Conservation (phyloP, 305 asterid species). For the Monarda citriodora region DNA sequence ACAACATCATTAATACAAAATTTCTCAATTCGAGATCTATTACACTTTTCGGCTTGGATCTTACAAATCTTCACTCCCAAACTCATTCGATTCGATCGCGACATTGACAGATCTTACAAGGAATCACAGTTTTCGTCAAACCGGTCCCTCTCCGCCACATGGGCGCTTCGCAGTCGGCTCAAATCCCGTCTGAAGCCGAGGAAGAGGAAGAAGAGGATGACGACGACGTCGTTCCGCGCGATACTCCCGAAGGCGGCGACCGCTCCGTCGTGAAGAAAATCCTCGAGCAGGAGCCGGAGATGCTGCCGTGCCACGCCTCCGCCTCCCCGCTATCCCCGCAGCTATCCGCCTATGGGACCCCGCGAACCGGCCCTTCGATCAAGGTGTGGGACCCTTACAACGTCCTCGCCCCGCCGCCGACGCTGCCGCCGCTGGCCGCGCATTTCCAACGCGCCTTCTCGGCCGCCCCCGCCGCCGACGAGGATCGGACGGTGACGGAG, state of each 20-base stretch:
- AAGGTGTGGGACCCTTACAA: conserved; percentile 98
- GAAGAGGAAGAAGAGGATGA: conserved; percentile 34
- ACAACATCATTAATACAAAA: neutral
- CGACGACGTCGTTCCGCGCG: conserved; percentile 29
- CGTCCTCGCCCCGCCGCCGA: conserved; percentile 83
- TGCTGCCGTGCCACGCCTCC: conserved; percentile 94
- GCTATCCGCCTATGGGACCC: conserved; percentile 86
- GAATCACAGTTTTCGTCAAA: conserved; percentile 3
- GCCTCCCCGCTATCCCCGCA: conserved; percentile 98
- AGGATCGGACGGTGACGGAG: conserved; percentile 61
- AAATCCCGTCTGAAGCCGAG: conserved; percentile 49
- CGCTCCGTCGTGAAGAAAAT: conserved; percentile 61
- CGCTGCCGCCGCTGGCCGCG: conserved; percentile 39
- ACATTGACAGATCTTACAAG: conserved; percentile 19
- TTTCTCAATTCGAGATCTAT: conserved; percentile 22
- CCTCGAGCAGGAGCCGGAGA: conserved; percentile 96
- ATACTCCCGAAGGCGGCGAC: conserved; percentile 28
- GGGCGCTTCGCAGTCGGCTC: conserved; percentile 86
- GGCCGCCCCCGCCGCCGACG: conserved; percentile 29
- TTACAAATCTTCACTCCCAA: conserved; percentile 8
- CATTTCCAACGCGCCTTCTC: conserved; percentile 54
- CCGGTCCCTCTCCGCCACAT: conserved; percentile 24
- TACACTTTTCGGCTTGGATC: conserved; percentile 15
- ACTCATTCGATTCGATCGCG: neutral
- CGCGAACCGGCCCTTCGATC: conserved; percentile 84